A percentile compares a stretch with the other conserved stretches of the same genome.
These are phyloP conservation scores for Rubus idaeus DNA, from an alignment of 306 rosid species.

Conservation along the genomic window DNA sequence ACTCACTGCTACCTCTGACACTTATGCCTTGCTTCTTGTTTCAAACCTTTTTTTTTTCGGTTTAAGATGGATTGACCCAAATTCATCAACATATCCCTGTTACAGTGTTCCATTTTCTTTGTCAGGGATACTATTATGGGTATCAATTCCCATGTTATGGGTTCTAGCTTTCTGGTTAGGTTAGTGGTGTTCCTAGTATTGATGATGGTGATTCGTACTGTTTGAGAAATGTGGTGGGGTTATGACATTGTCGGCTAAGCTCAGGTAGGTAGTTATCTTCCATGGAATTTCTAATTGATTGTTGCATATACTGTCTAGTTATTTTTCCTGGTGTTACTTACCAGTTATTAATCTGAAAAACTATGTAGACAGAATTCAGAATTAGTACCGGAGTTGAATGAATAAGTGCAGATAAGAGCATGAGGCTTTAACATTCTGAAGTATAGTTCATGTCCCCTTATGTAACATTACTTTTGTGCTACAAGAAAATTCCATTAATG, in stretches of 20 bases:
- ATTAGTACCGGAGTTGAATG: not conserved
- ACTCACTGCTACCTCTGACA: not conserved
- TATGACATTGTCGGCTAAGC: not conserved
- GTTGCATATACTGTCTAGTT: not conserved
- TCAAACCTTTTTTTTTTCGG: not conserved
- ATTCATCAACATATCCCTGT: not conserved
- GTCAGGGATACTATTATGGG: not conserved
- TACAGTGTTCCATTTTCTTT: not conserved
- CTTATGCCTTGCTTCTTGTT: not conserved
- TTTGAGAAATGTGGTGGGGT: not conserved
- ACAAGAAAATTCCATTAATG: too few species aligned
- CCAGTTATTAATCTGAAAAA: too few species aligned
- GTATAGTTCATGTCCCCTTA: not conserved
- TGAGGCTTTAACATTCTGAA: not conserved
- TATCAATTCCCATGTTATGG: not conserved
- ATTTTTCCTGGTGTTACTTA: not conserved
- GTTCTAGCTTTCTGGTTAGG: slow-evolving; percentile 3
- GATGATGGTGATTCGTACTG: not conserved
- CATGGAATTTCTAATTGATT: not conserved
- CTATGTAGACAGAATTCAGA: not conserved
- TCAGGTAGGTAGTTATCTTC: not conserved
- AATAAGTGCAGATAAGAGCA: not conserved
- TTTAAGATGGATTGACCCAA: not conserved
- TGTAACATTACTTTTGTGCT: not conserved
- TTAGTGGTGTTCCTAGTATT: not conserved